These are phyloP conservation scores for Aspergillus sp. DNA, from an alignment of 2,329 filamentous ascomycete genomes.

Conservation along the genomic window DNA sequence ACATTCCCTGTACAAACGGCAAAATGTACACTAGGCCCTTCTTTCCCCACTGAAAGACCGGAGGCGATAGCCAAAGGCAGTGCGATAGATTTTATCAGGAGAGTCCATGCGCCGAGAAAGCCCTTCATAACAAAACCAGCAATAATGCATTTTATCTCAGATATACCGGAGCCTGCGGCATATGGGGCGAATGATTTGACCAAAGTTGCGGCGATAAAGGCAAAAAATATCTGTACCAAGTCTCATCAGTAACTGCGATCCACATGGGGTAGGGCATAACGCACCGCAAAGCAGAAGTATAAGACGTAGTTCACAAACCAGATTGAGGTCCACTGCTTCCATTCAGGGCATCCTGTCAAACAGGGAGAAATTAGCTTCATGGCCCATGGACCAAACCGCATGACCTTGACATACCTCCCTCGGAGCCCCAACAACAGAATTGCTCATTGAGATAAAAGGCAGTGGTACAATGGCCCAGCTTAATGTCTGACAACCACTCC, in stretches of 20 bases:
- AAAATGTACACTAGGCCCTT: constrained; percentile 98
- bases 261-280: constrained; percentile 41
- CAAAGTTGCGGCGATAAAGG: constrained; percentile 73
- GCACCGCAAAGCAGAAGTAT: constrained; percentile 85
- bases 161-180: constrained; percentile 92
- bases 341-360: constrained; percentile 68
- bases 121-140: constrained; percentile 99
- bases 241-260: constrained; percentile 1
- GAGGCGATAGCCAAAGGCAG: constrained; percentile 90
- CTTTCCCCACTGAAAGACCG: constrained; percentile 90
- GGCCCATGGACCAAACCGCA: not conserved
- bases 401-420: constrained; percentile 57
- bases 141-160: constrained; percentile 98
- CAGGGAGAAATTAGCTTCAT: constrained; percentile 3
- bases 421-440: constrained; percentile 97
- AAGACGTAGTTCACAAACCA: constrained; percentile 76
- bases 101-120: constrained; percentile 85
- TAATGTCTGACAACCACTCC: constrained; percentile 94
- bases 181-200: constrained; percentile 94
- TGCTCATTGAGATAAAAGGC: constrained; percentile 96
- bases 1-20: constrained; percentile 97
- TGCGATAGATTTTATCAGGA: constrained; percentile 89
- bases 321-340: constrained; percentile 82
- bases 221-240: constrained; percentile 61
- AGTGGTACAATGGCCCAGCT: constrained; percentile 90